phyloP scores from a whole-genome alignment of 495 filamentous ascomycete species.

The Trichoderma asperelloides region DNA sequence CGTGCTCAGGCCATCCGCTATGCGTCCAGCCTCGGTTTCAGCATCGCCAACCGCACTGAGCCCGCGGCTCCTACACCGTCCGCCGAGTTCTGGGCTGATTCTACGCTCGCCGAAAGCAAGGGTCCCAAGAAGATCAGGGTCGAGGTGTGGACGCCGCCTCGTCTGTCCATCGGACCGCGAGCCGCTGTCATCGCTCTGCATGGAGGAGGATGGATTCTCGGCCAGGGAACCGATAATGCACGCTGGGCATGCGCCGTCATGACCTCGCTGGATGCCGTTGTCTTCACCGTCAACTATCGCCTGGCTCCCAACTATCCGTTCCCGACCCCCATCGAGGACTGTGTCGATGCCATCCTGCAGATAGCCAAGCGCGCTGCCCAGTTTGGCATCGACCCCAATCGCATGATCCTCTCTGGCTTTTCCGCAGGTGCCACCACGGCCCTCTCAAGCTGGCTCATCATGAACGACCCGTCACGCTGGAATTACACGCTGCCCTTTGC shows the following conservation, averaged over 20 bases:
- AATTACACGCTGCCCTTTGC: conserved; percentile 15
- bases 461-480: conserved; percentile 22
- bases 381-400: conserved; percentile 28
- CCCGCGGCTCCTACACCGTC: conserved; percentile 9
- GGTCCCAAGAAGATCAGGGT: conserved; percentile 14
- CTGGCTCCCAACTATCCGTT: conserved; percentile 72
- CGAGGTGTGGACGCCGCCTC: conserved; percentile 16
- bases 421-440: conserved; percentile 81
- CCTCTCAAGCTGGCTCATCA: conserved; percentile 66
- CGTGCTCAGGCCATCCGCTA: conserved; percentile 15
- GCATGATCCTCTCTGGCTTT: conserved; percentile 72
- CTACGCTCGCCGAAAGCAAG: conserved; percentile 14
- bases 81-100: conserved; percentile 16
- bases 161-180: not conserved
- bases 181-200: conserved; percentile 60
- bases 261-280: conserved; percentile 47
- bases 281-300: conserved; percentile 67
- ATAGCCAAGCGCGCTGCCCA: conserved; percentile 51
- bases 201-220: conserved; percentile 72
- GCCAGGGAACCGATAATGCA: conserved; percentile 59
- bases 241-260: conserved; percentile 52
- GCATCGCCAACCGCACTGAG: conserved; percentile 13
- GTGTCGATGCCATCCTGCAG: conserved; percentile 59
- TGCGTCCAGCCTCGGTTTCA: conserved; percentile 15
- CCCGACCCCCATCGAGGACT: conserved; percentile 68